Conservation (phyloP, 1,284 basidiomycete genomes). For the Ceratobasidium sp. region DNA sequence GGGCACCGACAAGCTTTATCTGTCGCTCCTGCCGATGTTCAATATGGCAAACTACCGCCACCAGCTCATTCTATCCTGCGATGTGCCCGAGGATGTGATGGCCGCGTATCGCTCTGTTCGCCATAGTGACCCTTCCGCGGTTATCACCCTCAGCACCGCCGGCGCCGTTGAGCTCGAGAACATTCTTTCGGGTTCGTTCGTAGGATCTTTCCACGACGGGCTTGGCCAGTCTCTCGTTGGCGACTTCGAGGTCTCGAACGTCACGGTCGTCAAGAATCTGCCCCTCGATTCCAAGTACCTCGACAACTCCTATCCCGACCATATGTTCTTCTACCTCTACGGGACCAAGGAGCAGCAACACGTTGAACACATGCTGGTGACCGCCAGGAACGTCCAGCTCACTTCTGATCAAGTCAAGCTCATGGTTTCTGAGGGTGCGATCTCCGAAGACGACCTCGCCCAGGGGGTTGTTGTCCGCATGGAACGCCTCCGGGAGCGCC, state of each 20-base stretch:
- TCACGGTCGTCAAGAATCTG: conserved; percentile 49
- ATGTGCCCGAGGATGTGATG: conserved; percentile 44
- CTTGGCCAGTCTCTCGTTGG: no score
- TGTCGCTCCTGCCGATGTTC: conserved; percentile 53
- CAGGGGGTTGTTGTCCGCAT: conserved; percentile 1
- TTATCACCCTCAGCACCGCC: conserved; percentile 44
- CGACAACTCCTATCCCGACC: conserved; percentile 47
- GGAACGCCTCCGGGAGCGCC: conserved; percentile 1
- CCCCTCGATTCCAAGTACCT: conserved; percentile 45
- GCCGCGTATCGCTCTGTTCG: conserved; percentile 42
- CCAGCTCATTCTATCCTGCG: conserved; percentile 52
- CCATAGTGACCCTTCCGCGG: conserved; percentile 43
- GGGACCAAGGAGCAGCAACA: conserved; percentile 49
- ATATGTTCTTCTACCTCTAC: conserved; percentile 56
- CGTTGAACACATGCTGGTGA: conserved; percentile 53
- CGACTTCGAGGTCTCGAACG: conserved; percentile 46
- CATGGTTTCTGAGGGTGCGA: not conserved
- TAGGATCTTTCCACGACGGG: no score
- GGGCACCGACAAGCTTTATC: conserved; percentile 50
- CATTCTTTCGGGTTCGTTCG: conserved; percentile 42
- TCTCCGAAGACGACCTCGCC: conserved; percentile 14
- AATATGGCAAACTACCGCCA: conserved; percentile 51
- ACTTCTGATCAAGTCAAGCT: conserved; percentile 34
- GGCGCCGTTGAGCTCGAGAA: conserved; percentile 41
- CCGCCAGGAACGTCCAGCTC: conserved; percentile 48